Base-by-base conservation (phyloP, 768 basidiomycete genomes). In the Lentinula sp. region DNA sequence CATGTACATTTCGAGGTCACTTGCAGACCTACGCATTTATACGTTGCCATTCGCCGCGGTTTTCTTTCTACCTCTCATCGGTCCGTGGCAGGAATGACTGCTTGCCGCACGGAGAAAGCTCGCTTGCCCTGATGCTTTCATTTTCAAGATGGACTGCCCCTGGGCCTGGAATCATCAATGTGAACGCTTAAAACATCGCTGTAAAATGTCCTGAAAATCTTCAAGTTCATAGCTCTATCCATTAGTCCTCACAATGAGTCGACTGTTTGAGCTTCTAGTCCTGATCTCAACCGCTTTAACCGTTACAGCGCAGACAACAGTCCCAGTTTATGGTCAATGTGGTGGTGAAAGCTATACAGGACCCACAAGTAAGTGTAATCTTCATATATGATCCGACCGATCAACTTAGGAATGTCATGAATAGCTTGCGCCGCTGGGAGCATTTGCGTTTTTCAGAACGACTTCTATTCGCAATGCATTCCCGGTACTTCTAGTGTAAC, bases 381-480 rank as follows among this genome's bases (percentile, higher is more conserved):
- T 16, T 15, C 32, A 13, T 16, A 16, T 32, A 33, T 51, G 32
- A 3, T 46, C 20, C 45, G 28, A 23, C 6, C n/a, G 32, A 35
- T 43, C 23, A 20, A 6, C n/a, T 37, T 9, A 42, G 4, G 10
- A 5, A 20, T 8, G 20, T 6, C 28, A 18, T 35, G 37, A 2
- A 32, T 65, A 74, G 74, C 72, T 13, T 76, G 75, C 53, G 75
- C 68, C 16, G 50, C 72, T 6, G 74, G 74, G 12, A 58, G 66
- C 4, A 64, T 66, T 35, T 76, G 75, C 58, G 67, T 67, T 4
- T 63, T 63, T 9, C 60, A 61, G 6, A 76, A 75, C 65, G 59
- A 60, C 12, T 76, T 69, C 58, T 77, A 76, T 63, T 77, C 62
- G 9, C 75, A 76, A 60, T 77, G 75, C 55, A 62, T 74, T 39